Evolutionary conservation across 768 basidiomycete genomes (phyloP).

Genomic region (Macrolepiota albuminosa): DNA sequence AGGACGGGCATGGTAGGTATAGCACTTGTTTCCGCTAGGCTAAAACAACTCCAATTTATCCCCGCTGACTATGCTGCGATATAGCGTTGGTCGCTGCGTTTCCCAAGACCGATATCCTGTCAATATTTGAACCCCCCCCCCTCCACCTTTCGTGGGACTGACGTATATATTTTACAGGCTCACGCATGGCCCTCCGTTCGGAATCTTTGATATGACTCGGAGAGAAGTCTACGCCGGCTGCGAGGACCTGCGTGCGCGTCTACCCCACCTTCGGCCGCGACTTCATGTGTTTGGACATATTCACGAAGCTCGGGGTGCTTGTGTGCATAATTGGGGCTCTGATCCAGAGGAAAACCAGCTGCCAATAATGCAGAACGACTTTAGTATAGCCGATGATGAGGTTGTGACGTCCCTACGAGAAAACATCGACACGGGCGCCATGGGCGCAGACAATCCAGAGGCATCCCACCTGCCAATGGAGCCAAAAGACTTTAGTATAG

Average conservation of each 20-base stretch:
- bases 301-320: conserved; percentile 55
- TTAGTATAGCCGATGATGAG: neutral
- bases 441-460: neutral
- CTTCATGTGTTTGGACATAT: conserved; percentile 63
- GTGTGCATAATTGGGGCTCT: conserved; percentile 32
- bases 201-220: conserved; percentile 43
- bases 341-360: neutral
- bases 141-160: neutral
- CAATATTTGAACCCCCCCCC: neutral
- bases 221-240: conserved; percentile 44
- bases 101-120: conserved; percentile 15
- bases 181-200: conserved; percentile 5
- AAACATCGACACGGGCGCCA: neutral
- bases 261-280: conserved; percentile 35
- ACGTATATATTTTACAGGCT: neutral
- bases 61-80: neutral
- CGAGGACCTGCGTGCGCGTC: conserved; percentile 33
- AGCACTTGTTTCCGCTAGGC: neutral
- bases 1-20: conserved; percentile 32
- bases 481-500: too few species aligned
- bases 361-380: neutral
- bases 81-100: conserved; percentile 11
- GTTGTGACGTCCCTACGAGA: neutral
- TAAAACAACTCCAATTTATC: neutral
- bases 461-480: neutral